Base-by-base conservation (phyloP, 495 filamentous ascomycete genomes). In the Talaromyces nanjingensis region DNA sequence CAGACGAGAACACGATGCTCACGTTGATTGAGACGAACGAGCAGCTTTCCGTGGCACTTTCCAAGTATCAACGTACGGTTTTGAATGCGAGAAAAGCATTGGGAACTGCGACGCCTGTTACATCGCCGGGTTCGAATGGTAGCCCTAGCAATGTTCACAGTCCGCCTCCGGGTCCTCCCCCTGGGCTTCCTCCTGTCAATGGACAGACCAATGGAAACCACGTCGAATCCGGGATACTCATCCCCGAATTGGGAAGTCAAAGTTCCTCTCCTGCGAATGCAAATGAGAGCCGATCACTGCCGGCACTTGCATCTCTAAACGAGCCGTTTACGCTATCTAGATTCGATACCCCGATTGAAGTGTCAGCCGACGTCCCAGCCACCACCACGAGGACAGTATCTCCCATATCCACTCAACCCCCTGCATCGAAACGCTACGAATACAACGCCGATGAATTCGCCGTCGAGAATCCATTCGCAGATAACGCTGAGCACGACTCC, bases 11-110 rank as follows among this genome's bases (percentile, higher is more conserved):
- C 68, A 98, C 94, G 1, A 86, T 99, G 74, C 84, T 92, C 65
- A 93, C 87, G 20, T 76, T 99, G 55, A 96, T 99, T 71, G 93
- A 98, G 74, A 93, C 92, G 42, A 96, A 96, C 70, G 96, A 98
- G 69, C 87, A 91, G 70, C 79, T 98, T 20, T 86, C 87, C 25
- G 83, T 88, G 18, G 86, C 92, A 0, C 75, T 92, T 7, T 92
- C 84, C 61, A 86, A 90, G 60, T 89, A 97, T 75, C 90, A 92
- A 69, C 86, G 89, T 25, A 88, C 91, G 16, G 77, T 96, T 64
- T 81, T 96, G 16, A 81, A 87, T 66, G 93, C 93, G 1, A 82
- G 88, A 64, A 76, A 74, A 52, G 65, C 69, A 12, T 68, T 70
- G 24, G 68, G 49, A n/a, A 47, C 67, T 16, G 61, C 59, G 49